phyloP scores from a whole-genome alignment of 2,329 filamentous ascomycete species.

The Diplodia intermedia region DNA sequence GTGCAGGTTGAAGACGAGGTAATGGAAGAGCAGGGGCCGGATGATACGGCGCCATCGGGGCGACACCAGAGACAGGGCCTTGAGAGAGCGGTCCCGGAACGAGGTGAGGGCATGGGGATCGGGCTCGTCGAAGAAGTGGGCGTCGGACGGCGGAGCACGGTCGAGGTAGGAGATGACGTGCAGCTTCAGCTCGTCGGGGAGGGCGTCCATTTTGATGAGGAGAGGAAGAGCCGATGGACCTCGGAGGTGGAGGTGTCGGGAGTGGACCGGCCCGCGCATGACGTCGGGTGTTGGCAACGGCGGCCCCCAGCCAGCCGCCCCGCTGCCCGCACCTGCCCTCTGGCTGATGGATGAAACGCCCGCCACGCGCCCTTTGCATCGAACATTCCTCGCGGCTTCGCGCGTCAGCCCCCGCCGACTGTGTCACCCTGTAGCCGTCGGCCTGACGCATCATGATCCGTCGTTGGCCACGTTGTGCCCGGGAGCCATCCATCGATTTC shows the following conservation, averaged over 20 bases:
- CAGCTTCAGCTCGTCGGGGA: conserved; percentile 48
- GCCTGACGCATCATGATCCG: neutral
- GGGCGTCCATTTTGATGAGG: conserved; percentile 38
- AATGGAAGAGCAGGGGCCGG: conserved; percentile 44
- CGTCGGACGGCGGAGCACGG: conserved; percentile 42
- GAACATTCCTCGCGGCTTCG: neutral
- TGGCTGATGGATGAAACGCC: neutral
- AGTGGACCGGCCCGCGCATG: conserved; percentile 21
- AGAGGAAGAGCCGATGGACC: neutral
- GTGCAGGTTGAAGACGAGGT: conserved; percentile 37
- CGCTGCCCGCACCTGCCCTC: conserved; percentile 4
- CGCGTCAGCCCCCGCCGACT: neutral
- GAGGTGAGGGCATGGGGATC: conserved; percentile 36
- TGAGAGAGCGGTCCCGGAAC: conserved; percentile 33
- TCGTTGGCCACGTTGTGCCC: too few species aligned
- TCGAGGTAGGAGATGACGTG: conserved; percentile 45
- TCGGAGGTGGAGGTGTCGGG: conserved; percentile 5
- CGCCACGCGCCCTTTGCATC: neutral
- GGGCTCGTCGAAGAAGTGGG: conserved; percentile 45
- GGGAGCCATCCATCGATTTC: neutral
- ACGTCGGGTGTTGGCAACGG: conserved; percentile 9
- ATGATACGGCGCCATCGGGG: conserved; percentile 44
- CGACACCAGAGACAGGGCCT: conserved; percentile 44
- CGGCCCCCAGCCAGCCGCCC: neutral
- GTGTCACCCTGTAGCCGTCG: neutral